These are phyloP conservation scores for Papiliotrema fonsecae DNA, from an alignment of 1,284 basidiomycete genomes.

Conservation along the genomic window DNA sequence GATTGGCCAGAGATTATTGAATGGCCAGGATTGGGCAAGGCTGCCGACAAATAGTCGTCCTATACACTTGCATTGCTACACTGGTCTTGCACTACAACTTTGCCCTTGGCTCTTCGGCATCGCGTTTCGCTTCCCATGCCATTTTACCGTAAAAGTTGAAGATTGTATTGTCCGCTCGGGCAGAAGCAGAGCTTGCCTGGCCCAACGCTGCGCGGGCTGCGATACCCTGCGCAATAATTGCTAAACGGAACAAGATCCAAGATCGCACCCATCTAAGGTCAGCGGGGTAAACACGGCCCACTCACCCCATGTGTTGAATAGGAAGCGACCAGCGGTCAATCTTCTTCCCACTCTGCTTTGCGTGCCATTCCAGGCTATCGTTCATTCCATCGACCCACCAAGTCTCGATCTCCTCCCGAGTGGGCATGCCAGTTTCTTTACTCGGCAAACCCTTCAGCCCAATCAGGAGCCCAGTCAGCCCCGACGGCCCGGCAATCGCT, in stretches of 20 bases:
- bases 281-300: slow-evolving; percentile 49
- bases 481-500: neutral
- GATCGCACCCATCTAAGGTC: slow-evolving; percentile 25
- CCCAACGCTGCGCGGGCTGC: slow-evolving; percentile 78
- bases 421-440: slow-evolving; percentile 57
- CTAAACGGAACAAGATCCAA: slow-evolving; percentile 54
- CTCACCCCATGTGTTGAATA: slow-evolving; percentile 39
- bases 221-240: slow-evolving; percentile 88
- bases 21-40: slow-evolving; percentile 31
- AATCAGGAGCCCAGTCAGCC: slow-evolving; percentile 17
- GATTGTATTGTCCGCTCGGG: slow-evolving; percentile 53
- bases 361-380: slow-evolving; percentile 24
- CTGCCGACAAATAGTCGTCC: no score
- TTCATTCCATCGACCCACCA: slow-evolving; percentile 47
- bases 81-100: slow-evolving; percentile 31
- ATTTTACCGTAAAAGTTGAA: slow-evolving; percentile 64
- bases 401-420: slow-evolving; percentile 65
- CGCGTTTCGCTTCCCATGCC: slow-evolving; percentile 58
- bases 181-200: slow-evolving; percentile 79
- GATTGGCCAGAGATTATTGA: slow-evolving; percentile 43
- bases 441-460: slow-evolving; percentile 62
- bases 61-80: no score
- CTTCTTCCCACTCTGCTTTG: neutral
- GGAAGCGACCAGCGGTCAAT: slow-evolving; percentile 33
- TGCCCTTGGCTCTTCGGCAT: slow-evolving; percentile 47